phyloP scores from a whole-genome alignment of 2,329 filamentous ascomycete genomes.

The Neonectria punicea region DNA sequence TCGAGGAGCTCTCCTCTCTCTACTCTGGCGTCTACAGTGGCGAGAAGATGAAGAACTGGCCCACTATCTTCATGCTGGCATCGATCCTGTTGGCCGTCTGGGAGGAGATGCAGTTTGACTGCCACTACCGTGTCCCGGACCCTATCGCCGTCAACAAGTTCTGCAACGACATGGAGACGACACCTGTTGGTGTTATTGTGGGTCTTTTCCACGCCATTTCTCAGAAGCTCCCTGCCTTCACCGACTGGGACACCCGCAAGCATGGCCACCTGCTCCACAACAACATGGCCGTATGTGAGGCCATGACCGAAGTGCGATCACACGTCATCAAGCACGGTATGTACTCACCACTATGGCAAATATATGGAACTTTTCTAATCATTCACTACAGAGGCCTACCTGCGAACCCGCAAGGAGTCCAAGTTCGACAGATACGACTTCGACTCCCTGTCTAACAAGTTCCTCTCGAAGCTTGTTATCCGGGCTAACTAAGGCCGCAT shows the following conservation, averaged over 20 bases:
- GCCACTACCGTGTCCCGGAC: constrained; percentile 93
- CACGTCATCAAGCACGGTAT: constrained; percentile 95
- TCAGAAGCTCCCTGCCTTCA: constrained; percentile 91
- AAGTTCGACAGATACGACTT: constrained; percentile 94
- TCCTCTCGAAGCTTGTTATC: constrained; percentile 95
- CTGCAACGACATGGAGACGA: constrained; percentile 96
- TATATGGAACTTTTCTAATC: constrained; percentile 34
- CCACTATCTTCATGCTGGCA: constrained; percentile 97
- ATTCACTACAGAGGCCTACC: constrained; percentile 76
- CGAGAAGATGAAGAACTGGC: constrained; percentile 98
- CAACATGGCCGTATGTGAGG: constrained; percentile 91
- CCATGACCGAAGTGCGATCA: constrained; percentile 93
- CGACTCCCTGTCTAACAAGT: constrained; percentile 96
- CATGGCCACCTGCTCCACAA: constrained; percentile 92
- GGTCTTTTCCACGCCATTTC: constrained; percentile 98
- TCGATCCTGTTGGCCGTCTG: constrained; percentile 93
- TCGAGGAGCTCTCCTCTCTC: constrained; percentile 89
- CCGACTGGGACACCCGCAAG: constrained; percentile 92
- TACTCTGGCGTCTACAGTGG: constrained; percentile 99
- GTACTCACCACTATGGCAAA: constrained; percentile 46
- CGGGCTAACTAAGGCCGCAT: constrained; percentile 77
- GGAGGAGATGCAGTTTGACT: constrained; percentile 99
- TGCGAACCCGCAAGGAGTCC: constrained; percentile 80
- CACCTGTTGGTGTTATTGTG: constrained; percentile 94
- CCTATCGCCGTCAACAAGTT: constrained; percentile 89